These are phyloP conservation scores for Citrullus colocynthis DNA, from an alignment of 306 rosid species.

Conservation along the genomic window DNA sequence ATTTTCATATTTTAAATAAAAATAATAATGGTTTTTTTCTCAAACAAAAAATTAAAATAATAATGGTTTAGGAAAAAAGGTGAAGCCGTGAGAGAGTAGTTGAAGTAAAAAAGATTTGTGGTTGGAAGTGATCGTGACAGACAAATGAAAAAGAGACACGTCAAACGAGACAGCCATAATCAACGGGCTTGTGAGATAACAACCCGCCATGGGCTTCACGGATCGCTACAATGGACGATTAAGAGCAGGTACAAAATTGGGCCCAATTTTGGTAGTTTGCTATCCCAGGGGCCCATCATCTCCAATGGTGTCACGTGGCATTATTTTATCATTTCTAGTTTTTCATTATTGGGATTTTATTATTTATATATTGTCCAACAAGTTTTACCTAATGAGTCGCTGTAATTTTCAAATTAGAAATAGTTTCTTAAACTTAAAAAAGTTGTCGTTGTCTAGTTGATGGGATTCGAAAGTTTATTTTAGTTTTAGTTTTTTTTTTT, in stretches of 20 bases:
- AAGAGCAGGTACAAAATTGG: not conserved
- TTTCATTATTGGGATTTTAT: not conserved
- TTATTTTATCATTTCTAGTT: not conserved
- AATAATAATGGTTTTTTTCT: not conserved
- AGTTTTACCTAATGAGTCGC: too few relatives aligned
- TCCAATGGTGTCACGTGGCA: not conserved
- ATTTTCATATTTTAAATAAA: not conserved
- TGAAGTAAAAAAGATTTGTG: not conserved
- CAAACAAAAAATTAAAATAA: too few relatives aligned
- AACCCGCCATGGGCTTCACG: slow-evolving; percentile 6
- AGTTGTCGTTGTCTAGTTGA: too few relatives aligned
- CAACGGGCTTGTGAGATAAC: not conserved
- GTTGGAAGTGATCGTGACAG: not conserved
- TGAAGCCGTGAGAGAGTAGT: not conserved
- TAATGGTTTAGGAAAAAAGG: not conserved
- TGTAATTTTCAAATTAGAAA: too few relatives aligned
- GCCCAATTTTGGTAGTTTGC: not conserved
- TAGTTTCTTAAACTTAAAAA: not conserved
- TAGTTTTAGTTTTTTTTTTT: too few relatives aligned
- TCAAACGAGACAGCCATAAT: not conserved
- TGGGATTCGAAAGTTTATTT: not conserved
- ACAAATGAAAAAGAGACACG: not conserved
- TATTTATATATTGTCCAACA: too few relatives aligned
- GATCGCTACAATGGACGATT: not conserved
- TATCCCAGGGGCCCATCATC: not conserved